Base-by-base conservation (phyloP, 2,329 filamentous ascomycete genomes). In the Alternaria tenuissima region DNA sequence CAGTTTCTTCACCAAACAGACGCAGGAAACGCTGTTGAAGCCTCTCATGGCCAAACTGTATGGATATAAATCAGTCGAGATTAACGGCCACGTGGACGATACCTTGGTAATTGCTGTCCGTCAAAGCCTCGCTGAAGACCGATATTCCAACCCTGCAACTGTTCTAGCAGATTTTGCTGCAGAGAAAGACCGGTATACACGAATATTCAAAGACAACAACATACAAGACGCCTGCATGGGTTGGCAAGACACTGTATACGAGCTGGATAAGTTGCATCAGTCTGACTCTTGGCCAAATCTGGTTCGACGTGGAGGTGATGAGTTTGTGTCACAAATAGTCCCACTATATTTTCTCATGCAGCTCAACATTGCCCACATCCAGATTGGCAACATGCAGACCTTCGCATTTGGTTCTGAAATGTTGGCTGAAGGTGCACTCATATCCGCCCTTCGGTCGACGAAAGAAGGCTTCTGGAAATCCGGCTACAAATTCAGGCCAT, bases 1-100 rank as follows among this genome's bases (percentile, higher is more conserved):
- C 12, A 54, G 56, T 7, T 68, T 67, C 63, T 71, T 69, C 52
- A 62, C 64, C 1, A 47, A 56, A 11, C 62, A 57, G 6, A 72
- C 58, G 0, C 67, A 71, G 39, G n/a, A 65, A 47, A 43, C 43
- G 3, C 52, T 71, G 3, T 52, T 71, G 9, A 49, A 46, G n/a
- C 63, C 67, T 6, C 61, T 71, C 51, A 59, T 49, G 22, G 54
- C 42, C 7, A 34, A 51, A 8, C 43, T 70, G 8, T 54, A 63
- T 18, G 68, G 68, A 2, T 66, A 62, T 22, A 54, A 61, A 18
- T 16, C 46, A 16, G 52, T 65, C 5, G 49, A 58, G 16, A 30
- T 70, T 11, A 20, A 46, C 3, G 63, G 64, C 8, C 46, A 54
- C 9, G 57, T 68, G 11, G 52, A 56, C 9, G 42, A 39, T 12